Conservation (phyloP, 2,329 filamentous ascomycete genomes). For the Pyrenochaeta sp. region DNA sequence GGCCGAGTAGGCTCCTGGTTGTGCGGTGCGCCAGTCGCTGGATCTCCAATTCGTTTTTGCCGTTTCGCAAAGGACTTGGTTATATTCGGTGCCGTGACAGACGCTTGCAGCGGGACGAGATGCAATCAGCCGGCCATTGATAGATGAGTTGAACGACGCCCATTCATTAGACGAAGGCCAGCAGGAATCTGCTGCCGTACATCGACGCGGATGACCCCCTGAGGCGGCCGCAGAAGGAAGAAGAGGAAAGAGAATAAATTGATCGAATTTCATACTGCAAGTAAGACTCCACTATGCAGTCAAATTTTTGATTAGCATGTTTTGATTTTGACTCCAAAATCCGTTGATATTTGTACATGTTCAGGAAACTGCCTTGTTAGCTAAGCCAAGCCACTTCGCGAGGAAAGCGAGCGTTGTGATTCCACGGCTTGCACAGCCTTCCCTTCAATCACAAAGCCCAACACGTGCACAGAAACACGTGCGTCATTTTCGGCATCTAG, state of each 20-base stretch:
- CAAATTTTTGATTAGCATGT: background rate
- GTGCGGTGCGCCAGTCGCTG: conserved; percentile 57
- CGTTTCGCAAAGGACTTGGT: conserved; percentile 54
- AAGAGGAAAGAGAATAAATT: background rate
- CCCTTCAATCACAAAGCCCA: conserved; percentile 3
- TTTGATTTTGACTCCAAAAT: too few species aligned
- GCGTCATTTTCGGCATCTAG: too few species aligned
- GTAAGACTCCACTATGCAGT: background rate
- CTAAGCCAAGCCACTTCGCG: conserved; percentile 8
- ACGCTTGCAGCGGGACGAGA: conserved; percentile 62
- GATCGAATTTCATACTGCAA: background rate
- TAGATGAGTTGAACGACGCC: conserved; percentile 59
- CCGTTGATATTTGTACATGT: background rate
- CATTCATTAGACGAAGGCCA: conserved; percentile 11
- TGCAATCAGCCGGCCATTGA: conserved; percentile 43
- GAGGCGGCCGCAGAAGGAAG: too few species aligned
- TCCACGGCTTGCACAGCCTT: conserved; percentile 1
- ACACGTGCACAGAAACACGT: too few species aligned
- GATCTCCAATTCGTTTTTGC: conserved; percentile 56
- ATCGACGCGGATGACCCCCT: background rate
- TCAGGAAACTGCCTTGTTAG: background rate
- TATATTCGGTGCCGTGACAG: conserved; percentile 61
- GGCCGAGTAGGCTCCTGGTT: conserved; percentile 50
- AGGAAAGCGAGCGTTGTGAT: conserved; percentile 2
- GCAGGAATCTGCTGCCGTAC: conserved; percentile 8